Evolutionary conservation across 1,284 basidiomycete genomes (phyloP).

Genomic region (Sporisorium reilianum): DNA sequence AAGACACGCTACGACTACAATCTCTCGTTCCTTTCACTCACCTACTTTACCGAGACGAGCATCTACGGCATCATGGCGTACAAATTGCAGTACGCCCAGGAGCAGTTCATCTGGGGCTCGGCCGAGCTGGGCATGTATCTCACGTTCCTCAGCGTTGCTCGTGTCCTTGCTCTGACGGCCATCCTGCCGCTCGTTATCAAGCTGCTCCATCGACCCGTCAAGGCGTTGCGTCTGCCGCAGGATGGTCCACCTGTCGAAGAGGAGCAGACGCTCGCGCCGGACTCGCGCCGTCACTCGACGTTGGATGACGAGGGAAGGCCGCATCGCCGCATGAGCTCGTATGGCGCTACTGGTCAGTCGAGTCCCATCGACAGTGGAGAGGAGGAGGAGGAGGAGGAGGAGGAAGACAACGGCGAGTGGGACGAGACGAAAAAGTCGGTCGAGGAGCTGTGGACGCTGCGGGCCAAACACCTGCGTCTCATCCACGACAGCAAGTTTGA

Average conservation of each 20-base stretch:
- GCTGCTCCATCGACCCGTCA: conserved; percentile 56
- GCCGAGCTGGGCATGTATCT: conserved; percentile 61
- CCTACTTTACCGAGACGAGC: conserved; percentile 61
- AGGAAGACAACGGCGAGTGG: conserved; percentile 38
- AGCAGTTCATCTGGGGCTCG: conserved; percentile 63
- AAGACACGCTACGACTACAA: conserved; percentile 58
- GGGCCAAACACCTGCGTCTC: conserved; percentile 62
- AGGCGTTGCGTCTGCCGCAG: conserved; percentile 47
- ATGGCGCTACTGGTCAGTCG: conserved; percentile 23
- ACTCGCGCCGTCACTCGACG: conserved; percentile 36
- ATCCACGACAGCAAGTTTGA: conserved; percentile 68
- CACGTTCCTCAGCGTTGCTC: conserved; percentile 56
- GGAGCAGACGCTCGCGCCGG: conserved; percentile 28
- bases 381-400: conserved; percentile 8
- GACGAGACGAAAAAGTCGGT: conserved; percentile 43
- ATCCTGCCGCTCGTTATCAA: conserved; percentile 64
- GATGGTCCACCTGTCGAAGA: conserved; percentile 39
- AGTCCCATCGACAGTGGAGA: conserved; percentile 1
- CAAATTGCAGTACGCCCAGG: conserved; percentile 65
- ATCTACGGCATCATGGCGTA: conserved; percentile 61
- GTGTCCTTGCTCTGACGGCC: conserved; percentile 60
- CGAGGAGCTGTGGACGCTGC: conserved; percentile 64
- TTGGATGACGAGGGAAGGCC: conserved; percentile 46
- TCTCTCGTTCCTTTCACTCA: conserved; percentile 59
- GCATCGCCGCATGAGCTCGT: conserved; percentile 20